Percentiles rank a stretch among this genome's conserved stretches.
phyloP scores from a whole-genome alignment of 2,329 filamentous ascomycete species.

The Ascochyta clinopodiicola region DNA sequence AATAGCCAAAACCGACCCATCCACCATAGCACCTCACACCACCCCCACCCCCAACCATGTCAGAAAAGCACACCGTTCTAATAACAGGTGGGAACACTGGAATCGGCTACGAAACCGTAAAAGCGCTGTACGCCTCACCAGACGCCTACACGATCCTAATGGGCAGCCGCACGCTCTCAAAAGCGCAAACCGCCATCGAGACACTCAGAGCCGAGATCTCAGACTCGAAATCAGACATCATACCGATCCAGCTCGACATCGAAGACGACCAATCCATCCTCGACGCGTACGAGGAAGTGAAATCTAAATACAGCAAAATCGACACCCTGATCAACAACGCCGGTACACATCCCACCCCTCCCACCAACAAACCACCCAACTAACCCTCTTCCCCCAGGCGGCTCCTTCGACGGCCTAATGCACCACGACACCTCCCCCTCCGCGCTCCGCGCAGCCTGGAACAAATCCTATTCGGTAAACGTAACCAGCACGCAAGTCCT shows the following conservation, averaged over 20 bases:
- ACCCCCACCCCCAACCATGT: not conserved
- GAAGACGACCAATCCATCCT: slow-evolving; percentile 60
- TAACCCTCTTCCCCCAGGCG: not conserved
- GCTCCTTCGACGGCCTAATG: slow-evolving; percentile 52
- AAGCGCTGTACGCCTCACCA: slow-evolving; percentile 57
- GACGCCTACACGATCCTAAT: slow-evolving; percentile 63
- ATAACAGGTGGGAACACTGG: slow-evolving; percentile 52
- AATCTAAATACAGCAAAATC: slow-evolving; percentile 8
- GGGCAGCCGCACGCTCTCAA: slow-evolving; percentile 60
- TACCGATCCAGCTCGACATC: slow-evolving; percentile 60
- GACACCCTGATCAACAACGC: slow-evolving; percentile 53
- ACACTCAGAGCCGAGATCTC: slow-evolving; percentile 52
- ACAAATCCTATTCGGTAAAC: not conserved
- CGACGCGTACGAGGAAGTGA: slow-evolving; percentile 52
- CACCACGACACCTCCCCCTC: slow-evolving; percentile 28
- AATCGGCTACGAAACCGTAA: slow-evolving; percentile 65
- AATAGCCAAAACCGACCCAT: no score
- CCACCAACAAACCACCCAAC: no score
- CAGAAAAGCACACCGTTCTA: not conserved
- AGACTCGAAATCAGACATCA: slow-evolving; percentile 50
- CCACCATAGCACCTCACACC: no score
- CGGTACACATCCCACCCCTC: slow-evolving; percentile 21
- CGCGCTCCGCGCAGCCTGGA: slow-evolving; percentile 35
- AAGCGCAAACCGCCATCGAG: slow-evolving; percentile 58
- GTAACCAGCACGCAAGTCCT: not conserved